Evolutionary conservation across 1,139 yeast species (phyloP), one percentile per base, ranked within the genome.

Genomic region (Saccharomyces hybrid): DNA sequence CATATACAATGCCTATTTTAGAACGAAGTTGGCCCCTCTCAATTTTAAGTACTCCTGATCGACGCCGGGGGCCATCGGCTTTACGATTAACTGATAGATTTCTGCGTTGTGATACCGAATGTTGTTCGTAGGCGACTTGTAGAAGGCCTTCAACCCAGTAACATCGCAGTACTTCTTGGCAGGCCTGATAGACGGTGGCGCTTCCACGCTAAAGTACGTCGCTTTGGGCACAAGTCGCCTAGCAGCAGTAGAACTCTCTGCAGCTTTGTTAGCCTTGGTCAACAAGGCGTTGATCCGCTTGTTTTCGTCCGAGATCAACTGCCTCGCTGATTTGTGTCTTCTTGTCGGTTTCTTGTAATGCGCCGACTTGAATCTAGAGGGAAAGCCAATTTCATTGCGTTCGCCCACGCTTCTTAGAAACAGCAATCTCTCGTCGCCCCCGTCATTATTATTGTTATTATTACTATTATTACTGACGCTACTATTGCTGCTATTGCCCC

Each of bases 41-140:
- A 93, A 75, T 62, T 88, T 87, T 66, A 93, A 76, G 68, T 90
- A 93, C 69, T 89, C 96, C 71, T 93, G 98, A 71, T 93, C 98
- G 20, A 87, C 88, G 28, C 97, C 96, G 1, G 95, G 87, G 1
- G 91, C 85, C 83, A 93, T 81, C 58, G 82, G 81, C 68, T 83
- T 84, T 57, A 87, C 81, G 27, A 89, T 87, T 57, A 84, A 79
- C 55, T 84, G 87, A 70, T 82, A 93, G 34, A 95, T 84, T 70
- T 93, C 99, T 51, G 82, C 83, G 66, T 93, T 85, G 71, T 88
- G 83, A 70, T 83, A 93, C 55, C 97, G 75, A 57, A 93, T 74
- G 47, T 88, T 86, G 65, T 84, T 88, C 13, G 85, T 76, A 0
- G 95, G 95, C 48, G 86, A 79, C 66, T 80, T 84, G 74, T 93